Conservation (phyloP, 108 stramenopile species). For the Cyclotella cryptica region DNA sequence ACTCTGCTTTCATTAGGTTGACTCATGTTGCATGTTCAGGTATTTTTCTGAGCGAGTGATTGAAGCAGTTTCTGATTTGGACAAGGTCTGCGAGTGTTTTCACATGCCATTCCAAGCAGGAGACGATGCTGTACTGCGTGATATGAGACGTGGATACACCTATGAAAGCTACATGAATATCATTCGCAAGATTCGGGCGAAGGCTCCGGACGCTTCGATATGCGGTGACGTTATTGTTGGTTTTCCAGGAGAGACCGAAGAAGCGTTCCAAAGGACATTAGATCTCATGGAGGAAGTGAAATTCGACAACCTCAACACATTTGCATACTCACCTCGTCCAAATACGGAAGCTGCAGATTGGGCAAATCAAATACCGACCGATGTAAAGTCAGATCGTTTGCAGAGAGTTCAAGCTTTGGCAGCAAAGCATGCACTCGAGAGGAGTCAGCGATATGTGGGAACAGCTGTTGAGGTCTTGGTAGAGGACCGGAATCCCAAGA, state of each 20-base stretch:
- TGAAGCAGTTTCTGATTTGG: conserved; percentile 85
- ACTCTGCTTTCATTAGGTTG: neutral
- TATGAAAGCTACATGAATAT: conserved; percentile 91
- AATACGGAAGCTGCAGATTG: conserved; percentile 67
- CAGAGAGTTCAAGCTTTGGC: conserved; percentile 86
- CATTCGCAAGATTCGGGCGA: conserved; percentile 74
- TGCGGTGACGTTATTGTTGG: conserved; percentile 87
- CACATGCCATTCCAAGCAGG: conserved; percentile 94
- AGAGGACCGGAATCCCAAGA: conserved; percentile 89
- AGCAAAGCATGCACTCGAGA: conserved; percentile 80
- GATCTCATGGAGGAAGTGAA: conserved; percentile 81
- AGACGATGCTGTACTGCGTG: conserved; percentile 78
- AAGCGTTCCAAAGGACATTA: conserved; percentile 80
- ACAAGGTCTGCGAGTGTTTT: conserved; percentile 88
- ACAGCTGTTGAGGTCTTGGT: conserved; percentile 84
- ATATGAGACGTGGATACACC: conserved; percentile 93
- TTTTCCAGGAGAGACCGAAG: conserved; percentile 91
- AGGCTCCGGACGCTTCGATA: conserved; percentile 82
- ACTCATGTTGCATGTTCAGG: conserved; percentile 28
- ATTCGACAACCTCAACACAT: conserved; percentile 66
- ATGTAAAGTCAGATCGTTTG: conserved; percentile 89
- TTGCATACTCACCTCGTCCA: conserved; percentile 68
- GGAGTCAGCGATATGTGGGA: conserved; percentile 88
- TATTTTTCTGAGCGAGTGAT: conserved; percentile 94
- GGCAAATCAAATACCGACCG: conserved; percentile 76